These are phyloP conservation scores for Clarireedia monteithiana DNA, from an alignment of 2,329 filamentous ascomycete genomes.

Conservation along the genomic window DNA sequence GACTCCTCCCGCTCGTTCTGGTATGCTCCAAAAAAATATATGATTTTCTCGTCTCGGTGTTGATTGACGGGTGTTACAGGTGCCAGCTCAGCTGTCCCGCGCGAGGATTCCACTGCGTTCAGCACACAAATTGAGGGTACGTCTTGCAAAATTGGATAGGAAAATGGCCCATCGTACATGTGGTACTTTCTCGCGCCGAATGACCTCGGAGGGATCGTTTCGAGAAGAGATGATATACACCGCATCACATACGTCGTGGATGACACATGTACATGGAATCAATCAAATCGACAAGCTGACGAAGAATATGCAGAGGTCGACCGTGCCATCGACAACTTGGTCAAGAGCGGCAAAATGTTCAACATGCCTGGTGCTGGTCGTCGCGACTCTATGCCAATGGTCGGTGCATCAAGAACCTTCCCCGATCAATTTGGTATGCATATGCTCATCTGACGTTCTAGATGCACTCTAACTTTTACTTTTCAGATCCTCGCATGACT, in stretches of 20 bases:
- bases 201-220: background rate
- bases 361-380: constrained; percentile 49
- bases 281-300: constrained; percentile 7
- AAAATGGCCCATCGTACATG: background rate
- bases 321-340: constrained; percentile 86
- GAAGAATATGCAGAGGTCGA: constrained; percentile 69
- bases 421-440: constrained; percentile 50
- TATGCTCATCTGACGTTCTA: constrained; percentile 7
- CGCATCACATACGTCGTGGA: background rate
- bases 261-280: background rate
- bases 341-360: constrained; percentile 95
- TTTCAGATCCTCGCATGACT: constrained; percentile 62
- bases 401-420: constrained; percentile 47
- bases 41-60: constrained; percentile 6
- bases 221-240: background rate
- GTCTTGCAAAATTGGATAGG: constrained; percentile 31
- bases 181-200: background rate
- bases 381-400: constrained; percentile 71
- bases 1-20: constrained; percentile 63
- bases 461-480: constrained; percentile 3
- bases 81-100: constrained; percentile 65
- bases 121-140: constrained; percentile 84
- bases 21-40: constrained; percentile 37
- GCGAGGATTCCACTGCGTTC: constrained; percentile 72
- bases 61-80: constrained; percentile 41